Evolutionary conservation across 305 asterid species (phyloP).

Genomic region (Salvia sclarea): DNA sequence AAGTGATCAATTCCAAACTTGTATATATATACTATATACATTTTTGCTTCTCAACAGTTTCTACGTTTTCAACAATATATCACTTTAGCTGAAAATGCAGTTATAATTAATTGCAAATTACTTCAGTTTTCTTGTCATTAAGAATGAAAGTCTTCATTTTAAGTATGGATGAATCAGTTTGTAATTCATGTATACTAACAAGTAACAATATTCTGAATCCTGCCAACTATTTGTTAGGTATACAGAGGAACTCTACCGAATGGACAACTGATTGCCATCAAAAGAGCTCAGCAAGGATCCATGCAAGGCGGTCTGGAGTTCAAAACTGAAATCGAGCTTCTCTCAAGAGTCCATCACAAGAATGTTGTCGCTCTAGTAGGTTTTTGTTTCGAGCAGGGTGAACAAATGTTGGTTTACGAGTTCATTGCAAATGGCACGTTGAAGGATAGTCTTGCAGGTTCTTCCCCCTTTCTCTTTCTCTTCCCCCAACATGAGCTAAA

Average conservation of each 20-base stretch:
- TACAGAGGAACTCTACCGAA: constrained; percentile 63
- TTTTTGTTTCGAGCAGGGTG: constrained; percentile 75
- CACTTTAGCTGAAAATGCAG: too few species aligned
- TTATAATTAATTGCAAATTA: too few species aligned
- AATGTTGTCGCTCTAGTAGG: constrained; percentile 69
- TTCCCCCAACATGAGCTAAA: neutral
- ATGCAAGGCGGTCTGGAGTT: constrained; percentile 73
- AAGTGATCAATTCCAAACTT: too few species aligned
- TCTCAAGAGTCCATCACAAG: constrained; percentile 90
- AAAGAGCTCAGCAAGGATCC: constrained; percentile 78
- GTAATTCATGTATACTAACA: neutral
- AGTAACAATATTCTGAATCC: neutral
- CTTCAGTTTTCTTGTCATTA: too few species aligned
- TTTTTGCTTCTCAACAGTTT: too few species aligned
- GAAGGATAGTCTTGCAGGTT: constrained; percentile 80
- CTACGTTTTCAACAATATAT: too few species aligned
- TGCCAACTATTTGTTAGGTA: constrained; percentile 43
- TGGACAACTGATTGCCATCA: constrained; percentile 64
- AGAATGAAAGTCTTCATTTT: neutral
- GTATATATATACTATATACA: too few species aligned
- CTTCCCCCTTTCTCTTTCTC: neutral
- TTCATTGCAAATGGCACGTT: constrained; percentile 67
- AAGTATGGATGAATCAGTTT: neutral
- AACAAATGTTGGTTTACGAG: constrained; percentile 79
- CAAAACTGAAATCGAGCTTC: constrained; percentile 88